Evolutionary conservation across 352 stramenopile species (phyloP).

Genomic region (Pythium rhizo-oryzae): DNA sequence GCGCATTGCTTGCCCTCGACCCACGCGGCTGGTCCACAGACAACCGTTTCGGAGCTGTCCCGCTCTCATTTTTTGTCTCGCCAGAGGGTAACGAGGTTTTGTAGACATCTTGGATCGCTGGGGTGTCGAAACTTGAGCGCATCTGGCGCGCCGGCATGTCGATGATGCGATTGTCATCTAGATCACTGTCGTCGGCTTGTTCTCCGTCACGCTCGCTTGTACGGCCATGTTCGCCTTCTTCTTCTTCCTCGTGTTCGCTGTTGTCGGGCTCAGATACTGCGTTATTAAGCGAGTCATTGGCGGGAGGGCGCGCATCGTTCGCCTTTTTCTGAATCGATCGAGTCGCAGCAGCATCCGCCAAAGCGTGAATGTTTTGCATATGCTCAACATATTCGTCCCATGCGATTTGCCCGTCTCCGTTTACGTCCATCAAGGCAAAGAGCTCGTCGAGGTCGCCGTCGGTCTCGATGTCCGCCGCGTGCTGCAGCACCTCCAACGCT

Average conservation of each 20-base stretch:
- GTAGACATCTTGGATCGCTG: slow-evolving; percentile 22
- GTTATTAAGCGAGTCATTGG: background rate
- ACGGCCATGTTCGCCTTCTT: background rate
- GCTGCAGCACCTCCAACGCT: slow-evolving; percentile 33
- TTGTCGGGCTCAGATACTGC: background rate
- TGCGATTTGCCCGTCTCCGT: slow-evolving; percentile 52
- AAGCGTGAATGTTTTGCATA: slow-evolving; percentile 50
- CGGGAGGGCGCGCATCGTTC: background rate
- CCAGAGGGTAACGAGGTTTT: background rate
- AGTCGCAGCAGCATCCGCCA: slow-evolving; percentile 36
- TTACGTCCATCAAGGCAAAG: slow-evolving; percentile 52
- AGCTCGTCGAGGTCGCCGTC: slow-evolving; percentile 47
- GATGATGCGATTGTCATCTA: background rate
- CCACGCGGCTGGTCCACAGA: background rate
- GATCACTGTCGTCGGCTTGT: slow-evolving; percentile 12
- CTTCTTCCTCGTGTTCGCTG: slow-evolving; percentile 12
- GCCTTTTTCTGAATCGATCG: slow-evolving; percentile 17
- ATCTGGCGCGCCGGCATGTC: slow-evolving; percentile 3
- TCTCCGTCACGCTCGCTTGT: slow-evolving; percentile 1
- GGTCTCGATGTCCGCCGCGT: slow-evolving; percentile 41
- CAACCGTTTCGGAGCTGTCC: background rate
- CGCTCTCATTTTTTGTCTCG: slow-evolving; percentile 4
- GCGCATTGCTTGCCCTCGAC: background rate
- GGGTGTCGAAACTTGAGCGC: background rate
- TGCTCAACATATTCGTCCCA: slow-evolving; percentile 54